A percentile compares a stretch with the other conserved stretches of the same genome.
Evolutionary conservation across 192 early-diverging fungal genomes (phyloP).

Genomic region (Entomortierella chlamydospora): DNA sequence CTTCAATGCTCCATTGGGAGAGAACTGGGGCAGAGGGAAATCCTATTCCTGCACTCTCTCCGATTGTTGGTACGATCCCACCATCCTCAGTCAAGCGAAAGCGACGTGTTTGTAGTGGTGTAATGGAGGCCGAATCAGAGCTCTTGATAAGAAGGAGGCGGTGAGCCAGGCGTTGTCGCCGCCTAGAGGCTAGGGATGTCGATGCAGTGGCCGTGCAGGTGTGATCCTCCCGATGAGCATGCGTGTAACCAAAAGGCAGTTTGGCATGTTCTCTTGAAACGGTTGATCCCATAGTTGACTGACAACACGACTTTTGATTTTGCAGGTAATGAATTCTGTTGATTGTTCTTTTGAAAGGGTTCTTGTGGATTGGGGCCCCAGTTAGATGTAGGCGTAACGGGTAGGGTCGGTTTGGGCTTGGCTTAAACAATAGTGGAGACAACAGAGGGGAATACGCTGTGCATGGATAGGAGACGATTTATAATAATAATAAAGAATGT

Average conservation of each 20-base stretch:
- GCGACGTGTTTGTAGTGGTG: constrained; percentile 14
- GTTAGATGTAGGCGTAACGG: too few relatives aligned
- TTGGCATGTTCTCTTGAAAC: constrained; percentile 49
- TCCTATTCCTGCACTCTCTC: neutral
- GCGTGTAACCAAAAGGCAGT: constrained; percentile 46
- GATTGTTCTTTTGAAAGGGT: too few relatives aligned
- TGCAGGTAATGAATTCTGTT: too few relatives aligned
- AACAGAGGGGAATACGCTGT: too few relatives aligned
- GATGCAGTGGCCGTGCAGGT: constrained; percentile 2
- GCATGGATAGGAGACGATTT: too few relatives aligned
- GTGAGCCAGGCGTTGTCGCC: constrained; percentile 31
- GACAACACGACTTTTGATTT: too few relatives aligned
- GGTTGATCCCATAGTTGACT: constrained; percentile 30
- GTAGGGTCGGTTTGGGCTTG: too few relatives aligned
- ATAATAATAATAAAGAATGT: too few relatives aligned
- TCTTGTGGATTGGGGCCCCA: too few relatives aligned
- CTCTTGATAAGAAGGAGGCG: constrained; percentile 34
- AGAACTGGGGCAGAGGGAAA: neutral
- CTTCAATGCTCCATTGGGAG: constrained; percentile 4
- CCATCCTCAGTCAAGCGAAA: constrained; percentile 13
- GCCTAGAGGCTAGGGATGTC: constrained; percentile 2
- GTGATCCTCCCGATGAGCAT: constrained; percentile 38
- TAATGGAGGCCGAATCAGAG: constrained; percentile 26
- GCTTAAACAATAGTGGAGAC: neutral
- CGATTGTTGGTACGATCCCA: neutral